Conservation (phyloP, 2,329 filamentous ascomycete species). For the Colletotrichum gigasporum region DNA sequence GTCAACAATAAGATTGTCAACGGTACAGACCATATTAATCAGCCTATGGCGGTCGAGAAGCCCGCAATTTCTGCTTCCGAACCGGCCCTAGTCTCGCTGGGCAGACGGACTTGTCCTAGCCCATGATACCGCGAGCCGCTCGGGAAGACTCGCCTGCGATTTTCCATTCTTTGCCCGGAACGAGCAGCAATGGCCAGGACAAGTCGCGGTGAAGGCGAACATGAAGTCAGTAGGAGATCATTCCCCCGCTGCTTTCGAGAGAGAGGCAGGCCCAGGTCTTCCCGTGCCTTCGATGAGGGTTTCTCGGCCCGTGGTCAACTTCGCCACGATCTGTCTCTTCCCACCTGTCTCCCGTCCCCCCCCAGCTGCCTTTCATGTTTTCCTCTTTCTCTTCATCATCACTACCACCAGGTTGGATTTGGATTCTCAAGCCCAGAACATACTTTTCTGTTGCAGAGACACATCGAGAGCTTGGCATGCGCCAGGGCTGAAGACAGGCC, state of each 20-base stretch:
- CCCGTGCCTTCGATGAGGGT: not conserved
- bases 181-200: slow-evolving; percentile 10
- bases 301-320: slow-evolving; percentile 3
- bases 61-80: not conserved
- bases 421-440: not conserved
- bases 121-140: not conserved
- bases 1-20: slow-evolving; percentile 22
- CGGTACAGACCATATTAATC: not conserved
- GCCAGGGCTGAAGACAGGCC: slow-evolving; percentile 12
- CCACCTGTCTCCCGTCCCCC: not conserved
- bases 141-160: not conserved
- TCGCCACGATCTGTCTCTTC: slow-evolving; percentile 9
- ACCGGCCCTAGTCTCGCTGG: not conserved
- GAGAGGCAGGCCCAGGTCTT: not conserved
- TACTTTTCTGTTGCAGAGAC: not conserved
- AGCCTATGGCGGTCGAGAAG: not conserved
- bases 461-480: slow-evolving; percentile 6
- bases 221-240: not conserved
- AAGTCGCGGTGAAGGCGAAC: not conserved
- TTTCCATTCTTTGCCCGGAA: slow-evolving; percentile 5
- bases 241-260: slow-evolving; percentile 1
- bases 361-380: not conserved
- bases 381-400: slow-evolving; percentile 3
- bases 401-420: not conserved
- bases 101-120: slow-evolving; percentile 23